Evolutionary conservation across 2,329 filamentous ascomycete genomes (phyloP), one percentile per base, ranked within the genome.

Genomic region (Trichophyton benhamiae): DNA sequence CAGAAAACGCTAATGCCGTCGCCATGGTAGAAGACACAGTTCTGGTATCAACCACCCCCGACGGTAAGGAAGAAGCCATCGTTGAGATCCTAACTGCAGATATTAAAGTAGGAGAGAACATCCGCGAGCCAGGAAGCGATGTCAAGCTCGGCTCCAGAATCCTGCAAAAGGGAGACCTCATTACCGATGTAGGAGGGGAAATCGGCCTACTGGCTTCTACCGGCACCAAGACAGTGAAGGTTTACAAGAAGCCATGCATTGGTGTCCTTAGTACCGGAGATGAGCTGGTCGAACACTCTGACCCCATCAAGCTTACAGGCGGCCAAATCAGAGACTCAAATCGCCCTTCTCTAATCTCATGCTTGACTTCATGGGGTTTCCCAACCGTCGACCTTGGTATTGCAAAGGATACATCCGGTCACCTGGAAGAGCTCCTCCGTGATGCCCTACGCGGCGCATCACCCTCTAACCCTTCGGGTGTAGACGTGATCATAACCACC

Each of bases 11-110:
- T 1, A 95, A 89, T 27, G 87, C 92, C 0, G 91, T 99, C 3
- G 87, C 96, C 55, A 97, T 95, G 90, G 94, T 99, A 0, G 94
- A 99, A 75, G 94, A 96, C 69, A 99, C 94, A 0, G 76, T 86
- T 0, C 78, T 99, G 3, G 84, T 82, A 63, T 85, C 83, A 1
- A 84, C 83, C 73, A 94, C 90, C 0, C 85, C 88, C 0, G 89
- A 95, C 67, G 88, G 86, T 0, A 80, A 80, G 58, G 94, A 99
- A 75, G 94, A 99, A 73, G 86, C 86, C 57, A 87, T 91, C 64
- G 83, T 99, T 1, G 89, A 95, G 71, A 91, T 99, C 42, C 78
- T 95, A 1, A 90, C 89, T 0, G 84, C 86, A 30, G 83, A 83
- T 7, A 84, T 96, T 57, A 83, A 83, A 59, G 76, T 83, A 2